Conservation (phyloP, 2,329 filamentous ascomycete genomes). For the Orbilia ellipsospora region DNA sequence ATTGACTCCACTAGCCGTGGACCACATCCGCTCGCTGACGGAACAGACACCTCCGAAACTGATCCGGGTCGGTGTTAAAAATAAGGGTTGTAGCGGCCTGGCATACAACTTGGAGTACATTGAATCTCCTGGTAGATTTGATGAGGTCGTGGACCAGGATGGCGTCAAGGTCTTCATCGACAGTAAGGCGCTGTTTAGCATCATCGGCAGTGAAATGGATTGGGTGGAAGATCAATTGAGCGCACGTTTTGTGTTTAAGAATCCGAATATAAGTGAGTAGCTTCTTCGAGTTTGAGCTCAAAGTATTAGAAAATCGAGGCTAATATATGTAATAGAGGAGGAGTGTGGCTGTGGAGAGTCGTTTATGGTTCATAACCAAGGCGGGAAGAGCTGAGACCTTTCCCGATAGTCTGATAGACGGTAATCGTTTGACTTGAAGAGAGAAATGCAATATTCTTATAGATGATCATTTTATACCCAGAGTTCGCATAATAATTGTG, state of each 20-base stretch:
- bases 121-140: constrained; percentile 85
- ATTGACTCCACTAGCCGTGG: constrained; percentile 81
- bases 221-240: constrained; percentile 97
- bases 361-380: constrained; percentile 76
- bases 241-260: constrained; percentile 90
- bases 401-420: too few species aligned
- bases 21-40: constrained; percentile 79
- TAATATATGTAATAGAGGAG: constrained; percentile 73
- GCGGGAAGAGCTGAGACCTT: constrained; percentile 22
- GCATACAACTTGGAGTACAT: constrained; percentile 96
- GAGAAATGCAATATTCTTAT: too few species aligned
- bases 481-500: too few species aligned
- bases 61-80: constrained; percentile 93
- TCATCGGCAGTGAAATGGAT: constrained; percentile 99
- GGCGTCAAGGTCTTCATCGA: constrained; percentile 96
- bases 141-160: constrained; percentile 94
- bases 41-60: constrained; percentile 89
- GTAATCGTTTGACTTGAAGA: too few species aligned
- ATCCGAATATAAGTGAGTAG: constrained; percentile 94
- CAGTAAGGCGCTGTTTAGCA: constrained; percentile 96
- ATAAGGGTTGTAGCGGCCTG: constrained; percentile 91
- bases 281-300: constrained; percentile 54
- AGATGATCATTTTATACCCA: too few species aligned
- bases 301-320: constrained; percentile 16
- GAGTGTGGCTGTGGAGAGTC: constrained; percentile 96